Percentiles rank a stretch among this genome's conserved stretches.
Evolutionary conservation across 306 rosid species (phyloP).

Genomic region (Psophocarpus tetragonolobus): DNA sequence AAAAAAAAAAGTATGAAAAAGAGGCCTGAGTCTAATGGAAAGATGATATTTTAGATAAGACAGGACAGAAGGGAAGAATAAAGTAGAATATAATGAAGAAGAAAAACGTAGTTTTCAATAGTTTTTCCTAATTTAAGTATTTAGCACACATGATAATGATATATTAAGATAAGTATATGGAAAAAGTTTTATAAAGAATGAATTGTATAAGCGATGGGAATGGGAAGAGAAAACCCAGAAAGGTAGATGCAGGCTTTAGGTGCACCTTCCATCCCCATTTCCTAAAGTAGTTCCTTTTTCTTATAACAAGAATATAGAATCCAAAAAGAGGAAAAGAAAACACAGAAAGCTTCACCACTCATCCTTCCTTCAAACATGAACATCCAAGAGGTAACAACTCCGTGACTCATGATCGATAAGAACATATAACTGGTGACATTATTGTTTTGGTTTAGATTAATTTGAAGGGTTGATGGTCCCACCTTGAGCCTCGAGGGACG

Average conservation of each 20-base stretch:
- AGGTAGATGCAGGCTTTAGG: not conserved
- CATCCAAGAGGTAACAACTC: not conserved
- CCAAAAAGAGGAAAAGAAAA: not conserved
- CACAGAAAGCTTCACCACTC: constrained; percentile 6
- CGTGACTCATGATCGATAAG: too few species aligned
- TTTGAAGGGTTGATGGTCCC: not conserved
- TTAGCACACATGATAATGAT: not conserved
- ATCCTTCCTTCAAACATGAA: not conserved
- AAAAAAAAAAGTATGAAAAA: not conserved
- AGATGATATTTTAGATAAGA: not conserved
- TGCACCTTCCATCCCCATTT: constrained; percentile 17
- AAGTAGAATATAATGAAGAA: not conserved
- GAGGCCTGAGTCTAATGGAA: not conserved
- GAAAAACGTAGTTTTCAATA: not conserved
- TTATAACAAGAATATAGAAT: not conserved
- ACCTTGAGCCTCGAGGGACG: constrained; percentile 13
- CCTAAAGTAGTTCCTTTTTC: constrained; percentile 18
- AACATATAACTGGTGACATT: not conserved
- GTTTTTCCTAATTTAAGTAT: not conserved
- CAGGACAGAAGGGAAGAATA: not conserved
- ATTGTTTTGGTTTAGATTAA: not conserved
- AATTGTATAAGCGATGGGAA: not conserved
- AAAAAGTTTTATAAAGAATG: not conserved
- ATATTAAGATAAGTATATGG: not conserved
- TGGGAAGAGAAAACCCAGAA: not conserved